These are phyloP conservation scores for Schizothecium vesticola DNA, from an alignment of 495 filamentous ascomycete species.

Conservation along the genomic window DNA sequence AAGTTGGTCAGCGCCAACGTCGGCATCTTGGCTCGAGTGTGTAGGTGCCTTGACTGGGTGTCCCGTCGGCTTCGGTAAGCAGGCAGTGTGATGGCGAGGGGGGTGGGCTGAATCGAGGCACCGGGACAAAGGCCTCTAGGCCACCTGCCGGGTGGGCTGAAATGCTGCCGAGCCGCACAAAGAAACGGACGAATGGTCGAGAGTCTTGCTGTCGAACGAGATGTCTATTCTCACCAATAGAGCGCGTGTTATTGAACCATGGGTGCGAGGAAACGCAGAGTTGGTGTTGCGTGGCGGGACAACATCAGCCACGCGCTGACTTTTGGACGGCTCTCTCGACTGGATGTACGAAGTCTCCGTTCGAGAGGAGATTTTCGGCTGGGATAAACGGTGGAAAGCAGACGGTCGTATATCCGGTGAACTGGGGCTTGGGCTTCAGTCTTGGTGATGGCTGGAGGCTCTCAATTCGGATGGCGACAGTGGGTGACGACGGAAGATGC, in stretches of 20 bases:
- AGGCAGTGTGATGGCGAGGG: no score
- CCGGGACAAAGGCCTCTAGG: background rate
- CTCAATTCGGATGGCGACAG: background rate
- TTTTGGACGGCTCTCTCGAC: background rate
- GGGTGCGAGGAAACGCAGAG: background rate
- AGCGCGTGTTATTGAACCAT: constrained; percentile 48
- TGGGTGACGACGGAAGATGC: background rate
- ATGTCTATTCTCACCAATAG: background rate
- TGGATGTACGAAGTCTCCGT: background rate
- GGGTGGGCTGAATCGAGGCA: background rate
- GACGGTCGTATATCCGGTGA: background rate
- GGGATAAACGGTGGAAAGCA: no score
- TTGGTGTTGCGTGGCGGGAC: background rate
- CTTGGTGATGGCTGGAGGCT: background rate
- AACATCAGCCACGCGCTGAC: background rate
- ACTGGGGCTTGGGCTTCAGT: background rate
- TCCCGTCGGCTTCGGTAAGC: background rate
- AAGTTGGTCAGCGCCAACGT: constrained; percentile 75
- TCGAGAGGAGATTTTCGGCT: background rate
- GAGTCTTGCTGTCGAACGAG: background rate
- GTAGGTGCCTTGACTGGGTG: background rate
- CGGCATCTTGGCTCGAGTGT: constrained; percentile 54
- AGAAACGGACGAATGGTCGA: background rate
- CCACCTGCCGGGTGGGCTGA: background rate
- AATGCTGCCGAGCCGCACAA: background rate